Evolutionary conservation across 768 basidiomycete genomes (phyloP), one percentile per base, ranked within the genome.

Genomic region (Rhodotorula kratochvilovae): DNA sequence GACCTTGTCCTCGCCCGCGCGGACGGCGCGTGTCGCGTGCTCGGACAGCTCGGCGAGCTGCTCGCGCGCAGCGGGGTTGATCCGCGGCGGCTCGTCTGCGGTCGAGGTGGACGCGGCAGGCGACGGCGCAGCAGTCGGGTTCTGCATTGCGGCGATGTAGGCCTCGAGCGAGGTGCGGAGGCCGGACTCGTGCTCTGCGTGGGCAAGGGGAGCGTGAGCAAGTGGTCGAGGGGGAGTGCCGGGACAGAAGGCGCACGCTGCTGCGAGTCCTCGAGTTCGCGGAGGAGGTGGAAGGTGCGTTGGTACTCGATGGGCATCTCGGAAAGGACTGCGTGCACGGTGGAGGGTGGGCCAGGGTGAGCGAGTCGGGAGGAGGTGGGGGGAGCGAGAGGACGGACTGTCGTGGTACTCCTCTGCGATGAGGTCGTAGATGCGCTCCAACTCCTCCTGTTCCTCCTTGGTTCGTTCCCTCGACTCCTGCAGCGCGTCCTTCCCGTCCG

Each of bases 281-380:
- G 82, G 80, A 91, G 84, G 42, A 92, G 82, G 42, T 84, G 83
- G 76, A 87, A 87, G 63, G 88, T 87, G 55, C 91, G 83, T 68
- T 88, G 87, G 31, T 92, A 79, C 36, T 88, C 87, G 64, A 90
- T 81, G 1, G 91, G 91, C 15, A 92, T 80, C 78, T 91, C 89
- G 69, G 90, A 89, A 62, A 91, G 83, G 59, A 87, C 90, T 92
- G 58, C n/a, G 46, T 45, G 43, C 43, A 25, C 36, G 12, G 36
- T 31, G 35, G 61, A 64, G 61, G 54, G 45, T 27, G 27, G 55
- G 63, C 60, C 45, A 13, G 27, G 55, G 50, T 29, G 48, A 39
- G 58, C 17, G 33, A 23, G 25, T 59, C 12, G 29, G 11, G 46
- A 36, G n/a, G 36, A 48, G 48, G n/a, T 48, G 31, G 31, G 27